Evolutionary conservation across 1,284 basidiomycete species (phyloP).

Genomic region (Ganoderma lingzhi): DNA sequence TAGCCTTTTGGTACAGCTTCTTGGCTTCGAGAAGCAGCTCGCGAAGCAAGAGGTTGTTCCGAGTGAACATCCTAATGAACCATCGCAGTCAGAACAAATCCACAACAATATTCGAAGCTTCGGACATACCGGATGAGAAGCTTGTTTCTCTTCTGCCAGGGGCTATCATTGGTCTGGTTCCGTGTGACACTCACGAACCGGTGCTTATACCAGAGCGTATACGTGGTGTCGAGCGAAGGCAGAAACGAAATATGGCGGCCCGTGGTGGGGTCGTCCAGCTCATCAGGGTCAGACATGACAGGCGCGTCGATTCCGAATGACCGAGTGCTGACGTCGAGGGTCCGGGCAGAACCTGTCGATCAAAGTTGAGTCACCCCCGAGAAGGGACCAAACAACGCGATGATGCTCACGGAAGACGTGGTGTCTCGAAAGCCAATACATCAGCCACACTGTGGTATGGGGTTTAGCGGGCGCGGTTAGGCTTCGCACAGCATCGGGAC

Average conservation of each 20-base stretch:
- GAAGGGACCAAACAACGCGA: background rate
- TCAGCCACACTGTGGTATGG: conserved; percentile 40
- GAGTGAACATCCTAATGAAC: conserved; percentile 56
- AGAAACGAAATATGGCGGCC: conserved; percentile 41
- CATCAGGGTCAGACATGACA: conserved; percentile 22
- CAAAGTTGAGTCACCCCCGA: conserved; percentile 4
- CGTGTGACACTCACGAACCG: conserved; percentile 41
- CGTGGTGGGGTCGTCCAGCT: conserved; percentile 33
- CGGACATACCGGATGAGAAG: conserved; percentile 40
- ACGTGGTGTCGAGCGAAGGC: conserved; percentile 39
- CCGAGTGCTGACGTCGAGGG: conserved; percentile 42
- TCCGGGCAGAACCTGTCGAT: conserved; percentile 40
- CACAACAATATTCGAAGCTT: background rate
- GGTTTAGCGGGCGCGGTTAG: background rate
- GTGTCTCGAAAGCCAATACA: conserved; percentile 46
- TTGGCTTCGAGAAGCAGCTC: conserved; percentile 65
- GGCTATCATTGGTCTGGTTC: conserved; percentile 34
- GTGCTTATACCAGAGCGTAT: conserved; percentile 44
- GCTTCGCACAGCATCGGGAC: conserved; percentile 2
- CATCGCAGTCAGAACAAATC: background rate
- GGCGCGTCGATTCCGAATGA: conserved; percentile 34
- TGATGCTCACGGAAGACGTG: conserved; percentile 41
- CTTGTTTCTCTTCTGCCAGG: conserved; percentile 36
- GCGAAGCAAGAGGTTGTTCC: conserved; percentile 55
- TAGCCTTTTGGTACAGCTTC: conserved; percentile 55